These are phyloP conservation scores for Picochlorum sp. DNA, from an alignment of 139 green algal genomes.

Conservation along the genomic window DNA sequence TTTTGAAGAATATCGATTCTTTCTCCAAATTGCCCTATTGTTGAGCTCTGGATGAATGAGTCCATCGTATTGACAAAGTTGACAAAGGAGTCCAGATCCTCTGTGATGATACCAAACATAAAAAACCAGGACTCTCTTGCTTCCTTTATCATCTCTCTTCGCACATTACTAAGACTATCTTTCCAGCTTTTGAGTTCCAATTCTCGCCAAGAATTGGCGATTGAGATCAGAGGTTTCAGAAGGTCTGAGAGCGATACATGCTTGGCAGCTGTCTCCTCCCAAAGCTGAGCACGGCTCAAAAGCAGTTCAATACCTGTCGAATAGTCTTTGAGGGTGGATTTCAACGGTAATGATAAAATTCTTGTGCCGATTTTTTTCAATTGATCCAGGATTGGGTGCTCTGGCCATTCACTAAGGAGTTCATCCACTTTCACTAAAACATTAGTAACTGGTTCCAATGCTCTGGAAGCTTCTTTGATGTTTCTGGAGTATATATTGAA, in stretches of 20 bases:
- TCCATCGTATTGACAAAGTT: slow-evolving; percentile 54
- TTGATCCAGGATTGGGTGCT: slow-evolving; percentile 77
- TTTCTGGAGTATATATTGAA: slow-evolving; percentile 27
- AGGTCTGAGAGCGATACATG: slow-evolving; percentile 70
- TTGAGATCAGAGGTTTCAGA: slow-evolving; percentile 45
- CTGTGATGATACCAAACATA: slow-evolving; percentile 67
- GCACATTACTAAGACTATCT: slow-evolving; percentile 40
- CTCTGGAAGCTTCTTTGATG: slow-evolving; percentile 63
- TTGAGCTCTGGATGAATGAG: slow-evolving; percentile 79
- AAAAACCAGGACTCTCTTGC: slow-evolving; percentile 83
- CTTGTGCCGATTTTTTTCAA: slow-evolving; percentile 69
- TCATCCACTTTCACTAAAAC: slow-evolving; percentile 44
- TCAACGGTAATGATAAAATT: slow-evolving; percentile 60
- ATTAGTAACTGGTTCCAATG: slow-evolving; percentile 34
- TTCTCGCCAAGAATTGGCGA: slow-evolving; percentile 79
- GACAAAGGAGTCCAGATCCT: slow-evolving; percentile 6
- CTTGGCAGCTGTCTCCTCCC: slow-evolving; percentile 87
- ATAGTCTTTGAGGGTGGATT: slow-evolving; percentile 64
- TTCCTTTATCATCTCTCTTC: slow-evolving; percentile 10
- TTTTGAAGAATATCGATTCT: slow-evolving; percentile 67
- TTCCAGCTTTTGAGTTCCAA: slow-evolving; percentile 85
- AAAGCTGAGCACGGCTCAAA: slow-evolving; percentile 72
- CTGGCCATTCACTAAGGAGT: slow-evolving; percentile 88
- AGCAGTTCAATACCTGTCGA: slow-evolving; percentile 93
- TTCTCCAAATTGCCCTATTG: slow-evolving; percentile 74